Conservation (phyloP, 2,329 filamentous ascomycete species). For the Penicillium brasilianum region DNA sequence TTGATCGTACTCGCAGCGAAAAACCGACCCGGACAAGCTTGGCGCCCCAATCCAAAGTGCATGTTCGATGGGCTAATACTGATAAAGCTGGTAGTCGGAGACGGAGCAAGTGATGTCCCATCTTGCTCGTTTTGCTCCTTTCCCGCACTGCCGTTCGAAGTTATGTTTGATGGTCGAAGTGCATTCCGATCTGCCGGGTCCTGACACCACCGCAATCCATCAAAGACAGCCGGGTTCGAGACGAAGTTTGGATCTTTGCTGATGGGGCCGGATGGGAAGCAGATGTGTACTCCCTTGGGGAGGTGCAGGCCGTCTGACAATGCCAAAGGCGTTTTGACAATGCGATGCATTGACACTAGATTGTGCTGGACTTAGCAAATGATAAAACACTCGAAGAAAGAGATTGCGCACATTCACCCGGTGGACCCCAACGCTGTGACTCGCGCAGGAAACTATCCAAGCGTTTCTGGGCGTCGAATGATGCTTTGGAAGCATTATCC, state of each 20-base stretch:
- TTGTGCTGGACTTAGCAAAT: not conserved
- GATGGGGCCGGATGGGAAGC: constrained; percentile 37
- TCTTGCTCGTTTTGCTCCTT: constrained; percentile 32
- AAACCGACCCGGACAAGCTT: constrained; percentile 38
- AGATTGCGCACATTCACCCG: constrained; percentile 32
- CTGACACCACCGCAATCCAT: constrained; percentile 37
- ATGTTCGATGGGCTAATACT: constrained; percentile 11
- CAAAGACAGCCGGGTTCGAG: constrained; percentile 28
- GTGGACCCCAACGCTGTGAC: constrained; percentile 36
- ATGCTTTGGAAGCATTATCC: constrained; percentile 30
- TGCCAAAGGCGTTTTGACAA: constrained; percentile 29
- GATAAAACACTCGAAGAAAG: not conserved
- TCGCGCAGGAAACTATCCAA: constrained; percentile 40
- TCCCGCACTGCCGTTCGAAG: not conserved
- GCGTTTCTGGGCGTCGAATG: constrained; percentile 26
- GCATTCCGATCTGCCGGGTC: constrained; percentile 22
- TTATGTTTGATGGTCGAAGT: not conserved
- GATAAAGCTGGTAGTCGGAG: constrained; percentile 4
- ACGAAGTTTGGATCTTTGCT: constrained; percentile 34
- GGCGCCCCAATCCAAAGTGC: constrained; percentile 22
- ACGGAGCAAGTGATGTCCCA: constrained; percentile 31
- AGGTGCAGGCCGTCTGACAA: constrained; percentile 34
- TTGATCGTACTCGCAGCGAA: constrained; percentile 36
- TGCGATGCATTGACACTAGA: constrained; percentile 38
- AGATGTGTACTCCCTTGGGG: constrained; percentile 34